These are phyloP conservation scores for Aphanoascus verrucosus DNA, from an alignment of 2,329 filamentous ascomycete genomes.

Conservation along the genomic window DNA sequence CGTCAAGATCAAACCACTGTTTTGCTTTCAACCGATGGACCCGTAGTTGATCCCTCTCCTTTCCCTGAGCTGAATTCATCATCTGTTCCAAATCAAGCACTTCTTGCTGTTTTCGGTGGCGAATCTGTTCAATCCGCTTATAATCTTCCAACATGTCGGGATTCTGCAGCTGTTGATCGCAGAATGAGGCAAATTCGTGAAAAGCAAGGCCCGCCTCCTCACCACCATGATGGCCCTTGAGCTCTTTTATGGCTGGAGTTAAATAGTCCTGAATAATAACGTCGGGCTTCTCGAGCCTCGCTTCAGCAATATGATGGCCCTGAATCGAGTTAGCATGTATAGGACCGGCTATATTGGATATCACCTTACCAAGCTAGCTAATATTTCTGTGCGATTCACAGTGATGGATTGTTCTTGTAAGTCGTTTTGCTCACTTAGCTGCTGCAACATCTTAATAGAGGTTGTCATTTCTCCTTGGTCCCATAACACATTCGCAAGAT, in stretches of 20 bases:
- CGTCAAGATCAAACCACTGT: constrained; percentile 81
- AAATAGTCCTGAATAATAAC: constrained; percentile 81
- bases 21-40: constrained; percentile 61
- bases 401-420: constrained; percentile 59
- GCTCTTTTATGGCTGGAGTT: constrained; percentile 68
- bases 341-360: constrained; percentile 16
- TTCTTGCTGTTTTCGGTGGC: constrained; percentile 70
- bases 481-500: constrained; percentile 85
- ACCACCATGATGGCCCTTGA: constrained; percentile 57
- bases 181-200: constrained; percentile 90
- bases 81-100: constrained; percentile 60
- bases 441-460: constrained; percentile 79
- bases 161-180: constrained; percentile 85
- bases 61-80: constrained; percentile 39
- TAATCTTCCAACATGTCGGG: constrained; percentile 76
- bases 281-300: constrained; percentile 81
- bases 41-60: constrained; percentile 48
- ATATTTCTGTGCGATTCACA: constrained; percentile 64
- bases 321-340: constrained; percentile 21
- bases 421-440: constrained; percentile 52
- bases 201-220: constrained; percentile 77
- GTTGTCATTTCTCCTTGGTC: constrained; percentile 81
- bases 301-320: constrained; percentile 80
- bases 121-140: constrained; percentile 64
- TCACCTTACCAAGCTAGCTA: constrained; percentile 61